These are phyloP conservation scores for Parmelia sp. DNA, from an alignment of 495 filamentous ascomycete genomes.

Conservation along the genomic window DNA sequence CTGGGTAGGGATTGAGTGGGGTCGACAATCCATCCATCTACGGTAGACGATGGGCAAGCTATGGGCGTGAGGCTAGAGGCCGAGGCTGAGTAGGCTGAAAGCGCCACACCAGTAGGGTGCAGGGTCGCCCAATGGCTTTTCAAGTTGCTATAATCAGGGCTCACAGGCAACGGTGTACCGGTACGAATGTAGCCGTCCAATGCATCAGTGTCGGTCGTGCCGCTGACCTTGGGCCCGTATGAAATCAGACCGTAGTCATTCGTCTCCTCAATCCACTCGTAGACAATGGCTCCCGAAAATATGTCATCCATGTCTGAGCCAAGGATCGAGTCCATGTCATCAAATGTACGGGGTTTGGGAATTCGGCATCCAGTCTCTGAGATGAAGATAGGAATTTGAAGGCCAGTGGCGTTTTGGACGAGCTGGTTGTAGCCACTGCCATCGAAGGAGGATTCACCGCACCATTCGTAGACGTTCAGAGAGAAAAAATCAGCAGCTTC, in stretches of 20 bases:
- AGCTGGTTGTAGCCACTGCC: slow-evolving; percentile 66
- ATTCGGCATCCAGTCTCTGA: slow-evolving; percentile 76
- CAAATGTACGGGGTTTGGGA: slow-evolving; percentile 60
- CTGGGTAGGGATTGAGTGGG: slow-evolving; percentile 62
- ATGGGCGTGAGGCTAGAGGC: slow-evolving; percentile 49
- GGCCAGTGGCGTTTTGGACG: slow-evolving; percentile 49
- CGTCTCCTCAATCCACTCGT: slow-evolving; percentile 84
- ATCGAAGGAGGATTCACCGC: slow-evolving; percentile 55
- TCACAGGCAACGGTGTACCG: slow-evolving; percentile 67
- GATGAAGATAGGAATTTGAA: slow-evolving; percentile 77
- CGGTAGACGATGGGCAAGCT: slow-evolving; percentile 63
- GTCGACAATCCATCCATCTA: slow-evolving; percentile 64
- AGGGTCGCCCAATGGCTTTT: slow-evolving; percentile 70
- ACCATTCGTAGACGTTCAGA: slow-evolving; percentile 89
- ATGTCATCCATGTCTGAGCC: slow-evolving; percentile 61
- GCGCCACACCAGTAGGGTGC: slow-evolving; percentile 58
- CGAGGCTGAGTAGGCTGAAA: slow-evolving; percentile 55
- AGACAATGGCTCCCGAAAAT: slow-evolving; percentile 81
- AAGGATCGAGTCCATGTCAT: slow-evolving; percentile 72
- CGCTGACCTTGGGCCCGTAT: slow-evolving; percentile 55
- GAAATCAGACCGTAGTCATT: slow-evolving; percentile 82
- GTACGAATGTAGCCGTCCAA: slow-evolving; percentile 60
- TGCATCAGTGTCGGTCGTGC: slow-evolving; percentile 42
- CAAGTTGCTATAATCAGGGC: slow-evolving; percentile 73
- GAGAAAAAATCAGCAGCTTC: slow-evolving; percentile 78